Percentiles rank a stretch among this genome's conserved stretches.
Conservation (phyloP, 2,329 filamentous ascomycete species). For the Chaetomium olivaceum region DNA sequence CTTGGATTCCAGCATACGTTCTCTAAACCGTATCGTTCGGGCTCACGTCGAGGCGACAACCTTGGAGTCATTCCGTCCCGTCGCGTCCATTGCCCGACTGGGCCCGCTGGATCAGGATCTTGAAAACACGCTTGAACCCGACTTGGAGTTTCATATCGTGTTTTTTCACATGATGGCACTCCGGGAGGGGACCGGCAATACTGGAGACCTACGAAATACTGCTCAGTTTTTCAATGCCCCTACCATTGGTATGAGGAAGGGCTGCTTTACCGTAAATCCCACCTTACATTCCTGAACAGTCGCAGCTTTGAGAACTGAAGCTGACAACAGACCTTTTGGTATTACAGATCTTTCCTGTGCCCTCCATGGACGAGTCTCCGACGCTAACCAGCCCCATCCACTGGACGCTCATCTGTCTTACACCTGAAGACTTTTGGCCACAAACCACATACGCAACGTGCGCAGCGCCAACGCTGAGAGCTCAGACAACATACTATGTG, state of each 20-base stretch:
- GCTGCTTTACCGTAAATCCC: neutral
- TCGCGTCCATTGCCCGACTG: neutral
- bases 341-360: neutral
- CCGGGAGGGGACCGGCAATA: neutral
- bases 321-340: neutral
- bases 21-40: neutral
- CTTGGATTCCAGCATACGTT: neutral
- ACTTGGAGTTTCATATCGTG: neutral
- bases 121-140: neutral
- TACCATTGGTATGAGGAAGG: neutral
- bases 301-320: neutral
- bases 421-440: neutral
- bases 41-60: neutral
- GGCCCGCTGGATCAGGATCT: too few relatives aligned
- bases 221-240: neutral
- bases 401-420: constrained; percentile 7
- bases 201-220: neutral
- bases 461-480: neutral
- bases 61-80: neutral
- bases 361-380: neutral
- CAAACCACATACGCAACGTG: neutral
- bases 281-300: neutral
- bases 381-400: neutral
- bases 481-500: neutral
- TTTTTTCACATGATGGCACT: neutral